These are phyloP conservation scores for Candida namnaoensis DNA, from an alignment of 805 yeast genomes.

Conservation along the genomic window DNA sequence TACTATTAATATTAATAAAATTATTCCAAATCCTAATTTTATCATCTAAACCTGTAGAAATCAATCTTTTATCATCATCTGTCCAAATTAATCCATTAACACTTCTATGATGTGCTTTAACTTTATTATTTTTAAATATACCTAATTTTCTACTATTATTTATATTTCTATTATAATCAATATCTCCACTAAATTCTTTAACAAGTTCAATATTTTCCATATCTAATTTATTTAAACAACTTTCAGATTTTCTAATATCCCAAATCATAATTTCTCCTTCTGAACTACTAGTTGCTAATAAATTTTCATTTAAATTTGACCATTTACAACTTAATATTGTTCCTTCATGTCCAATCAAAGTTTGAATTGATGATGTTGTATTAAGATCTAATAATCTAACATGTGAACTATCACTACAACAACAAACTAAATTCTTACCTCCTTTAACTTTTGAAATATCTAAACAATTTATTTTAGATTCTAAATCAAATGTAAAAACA, in stretches of 20 bases:
- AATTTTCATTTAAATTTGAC: conserved; percentile 56
- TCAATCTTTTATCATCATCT: conserved; percentile 49
- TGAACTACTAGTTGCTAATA: conserved; percentile 72
- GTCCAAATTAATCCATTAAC: conserved; percentile 79
- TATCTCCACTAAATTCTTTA: conserved; percentile 9
- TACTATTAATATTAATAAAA: conserved; percentile 23
- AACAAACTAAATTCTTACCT: conserved; percentile 42
- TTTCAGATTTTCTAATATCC: conserved; percentile 70
- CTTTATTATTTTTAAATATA: conserved; percentile 8
- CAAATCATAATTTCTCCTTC: conserved; percentile 78
- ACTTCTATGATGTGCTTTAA: conserved; percentile 65
- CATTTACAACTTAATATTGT: conserved; percentile 55
- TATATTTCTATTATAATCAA: conserved; percentile 9
- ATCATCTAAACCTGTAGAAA: conserved; percentile 75
- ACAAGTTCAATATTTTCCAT: conserved; percentile 48
- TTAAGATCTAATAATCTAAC: conserved; percentile 65
- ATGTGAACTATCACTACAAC: conserved; percentile 63
- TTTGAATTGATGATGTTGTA: conserved; percentile 68
- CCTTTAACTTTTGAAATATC: conserved; percentile 43
- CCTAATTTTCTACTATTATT: conserved; percentile 14
- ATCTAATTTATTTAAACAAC: conserved; percentile 59
- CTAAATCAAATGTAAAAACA: conserved; percentile 59
- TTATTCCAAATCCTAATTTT: conserved; percentile 75
- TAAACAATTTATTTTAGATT: conserved; percentile 54
- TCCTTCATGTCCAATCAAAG: conserved; percentile 48